Evolutionary conservation across 2,329 filamentous ascomycete species (phyloP), one percentile per base, ranked within the genome.

Genomic region (Trichoderma pleuroti): DNA sequence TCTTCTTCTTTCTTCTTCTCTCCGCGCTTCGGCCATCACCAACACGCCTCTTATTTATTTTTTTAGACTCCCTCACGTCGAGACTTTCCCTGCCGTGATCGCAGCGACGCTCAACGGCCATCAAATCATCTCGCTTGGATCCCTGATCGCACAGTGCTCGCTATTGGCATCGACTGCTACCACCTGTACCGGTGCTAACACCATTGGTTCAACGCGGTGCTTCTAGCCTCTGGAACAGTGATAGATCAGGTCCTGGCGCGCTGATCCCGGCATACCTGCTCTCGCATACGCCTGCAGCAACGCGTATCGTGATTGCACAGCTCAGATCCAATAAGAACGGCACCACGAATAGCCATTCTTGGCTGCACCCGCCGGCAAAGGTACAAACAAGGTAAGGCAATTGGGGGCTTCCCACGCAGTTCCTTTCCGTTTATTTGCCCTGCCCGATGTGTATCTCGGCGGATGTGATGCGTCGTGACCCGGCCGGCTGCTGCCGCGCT

Each of bases 301-400:
- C 65, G 65, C 65, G 65, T 68, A 60, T 52, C 56, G 36, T 60
- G 65, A 21, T 42, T 52, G 65, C n/a, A 24, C 42, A 28, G 24
- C 30, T 56, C 36, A 39, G 65, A 39, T 16, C 56, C 56, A 61
- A 46, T 32, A 59, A 28, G 52, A 59, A 30, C 26, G 42, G 32
- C 54, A 32, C n/a, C 54, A n/a, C 39, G 21, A 59, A n/a, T 16
- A 34, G 64, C 54, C 52, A 6, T 42, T 30, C 9, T 59, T 59
- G 64, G 64, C 61, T 52, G 61, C 28, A 49, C 18, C 10, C 46
- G n/a, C 61, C 28, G 14, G 28, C 28, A 52, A 18, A 24, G 26
- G 24, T 46, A 59, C 2, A 42, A 67, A 59, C 2, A 42, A 67
- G 64, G 64, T 67, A 32, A 67, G 64, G 26, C 52, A 46, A 46